Conservation (phyloP, 352 stramenopile species). For the Phytophthora lateralis region DNA sequence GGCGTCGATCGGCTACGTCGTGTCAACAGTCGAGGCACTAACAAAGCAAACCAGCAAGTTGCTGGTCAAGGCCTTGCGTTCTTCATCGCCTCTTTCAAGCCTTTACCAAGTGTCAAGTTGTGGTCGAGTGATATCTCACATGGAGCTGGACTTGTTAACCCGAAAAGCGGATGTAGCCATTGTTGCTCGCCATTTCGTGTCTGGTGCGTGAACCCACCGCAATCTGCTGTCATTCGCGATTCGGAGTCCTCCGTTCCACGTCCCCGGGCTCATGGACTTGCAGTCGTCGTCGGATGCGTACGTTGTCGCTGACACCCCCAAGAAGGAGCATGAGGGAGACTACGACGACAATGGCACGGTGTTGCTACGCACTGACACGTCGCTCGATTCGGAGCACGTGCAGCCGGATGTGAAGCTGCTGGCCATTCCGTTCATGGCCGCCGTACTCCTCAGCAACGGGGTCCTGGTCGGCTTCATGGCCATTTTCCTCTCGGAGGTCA, state of each 20-base stretch:
- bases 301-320: constrained; percentile 11
- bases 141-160: too few species aligned
- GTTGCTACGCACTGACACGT: constrained; percentile 11
- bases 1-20: too few species aligned
- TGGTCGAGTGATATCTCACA: constrained; percentile 15
- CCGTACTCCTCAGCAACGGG: constrained; percentile 28
- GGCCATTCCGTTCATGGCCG: constrained; percentile 23
- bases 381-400: constrained; percentile 11
- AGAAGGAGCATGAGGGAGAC: constrained; percentile 3
- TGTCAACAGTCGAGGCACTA: too few species aligned
- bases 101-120: too few species aligned
- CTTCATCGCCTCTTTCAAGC: too few species aligned
- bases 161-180: too few species aligned
- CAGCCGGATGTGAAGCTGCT: constrained; percentile 32
- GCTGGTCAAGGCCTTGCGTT: too few species aligned
- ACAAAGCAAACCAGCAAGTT: too few species aligned
- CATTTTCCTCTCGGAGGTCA: constrained; percentile 36
- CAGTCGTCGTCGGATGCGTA: constrained; percentile 21
- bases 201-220: neutral
- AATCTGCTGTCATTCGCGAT: neutral
- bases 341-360: constrained; percentile 15
- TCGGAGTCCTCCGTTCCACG: neutral
- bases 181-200: too few species aligned
- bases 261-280: constrained; percentile 4
- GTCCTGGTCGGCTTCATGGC: constrained; percentile 35